Evolutionary conservation across 768 basidiomycete species (phyloP).

Genomic region (Cubamyces lactineus): DNA sequence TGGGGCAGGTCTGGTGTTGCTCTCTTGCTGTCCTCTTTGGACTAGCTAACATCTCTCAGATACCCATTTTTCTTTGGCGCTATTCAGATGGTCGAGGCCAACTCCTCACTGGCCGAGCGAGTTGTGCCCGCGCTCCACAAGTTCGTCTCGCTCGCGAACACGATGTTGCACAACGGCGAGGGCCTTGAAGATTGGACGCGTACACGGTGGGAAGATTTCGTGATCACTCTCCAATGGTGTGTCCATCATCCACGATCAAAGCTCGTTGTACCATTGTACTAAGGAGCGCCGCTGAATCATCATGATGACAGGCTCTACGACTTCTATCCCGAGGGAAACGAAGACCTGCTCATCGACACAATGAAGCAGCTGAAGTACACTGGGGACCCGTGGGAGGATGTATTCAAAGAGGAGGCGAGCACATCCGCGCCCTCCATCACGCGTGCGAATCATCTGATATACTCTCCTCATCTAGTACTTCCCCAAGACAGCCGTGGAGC

Average conservation of each 20-base stretch:
- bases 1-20: conserved; percentile 49
- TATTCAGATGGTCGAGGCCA: conserved; percentile 56
- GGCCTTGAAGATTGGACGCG: conserved; percentile 58
- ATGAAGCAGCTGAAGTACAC: conserved; percentile 55
- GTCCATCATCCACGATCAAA: neutral
- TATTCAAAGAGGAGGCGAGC: conserved; percentile 48
- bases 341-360: conserved; percentile 53
- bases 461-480: conserved; percentile 41
- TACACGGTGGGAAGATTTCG: conserved; percentile 63
- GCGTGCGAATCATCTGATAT: neutral
- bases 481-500: conserved; percentile 46
- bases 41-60: conserved; percentile 27
- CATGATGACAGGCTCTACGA: conserved; percentile 53
- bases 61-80: conserved; percentile 63
- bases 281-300: neutral
- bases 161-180: conserved; percentile 54
- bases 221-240: conserved; percentile 58
- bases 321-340: conserved; percentile 50
- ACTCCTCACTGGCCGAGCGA: conserved; percentile 45
- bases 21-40: neutral
- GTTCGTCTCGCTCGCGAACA: conserved; percentile 55
- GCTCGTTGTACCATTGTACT: neutral
- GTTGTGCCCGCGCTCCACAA: conserved; percentile 57
- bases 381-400: conserved; percentile 58
- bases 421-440: neutral